phyloP scores from a whole-genome alignment of 805 yeast genomes.

The Candida nanaspora region DNA sequence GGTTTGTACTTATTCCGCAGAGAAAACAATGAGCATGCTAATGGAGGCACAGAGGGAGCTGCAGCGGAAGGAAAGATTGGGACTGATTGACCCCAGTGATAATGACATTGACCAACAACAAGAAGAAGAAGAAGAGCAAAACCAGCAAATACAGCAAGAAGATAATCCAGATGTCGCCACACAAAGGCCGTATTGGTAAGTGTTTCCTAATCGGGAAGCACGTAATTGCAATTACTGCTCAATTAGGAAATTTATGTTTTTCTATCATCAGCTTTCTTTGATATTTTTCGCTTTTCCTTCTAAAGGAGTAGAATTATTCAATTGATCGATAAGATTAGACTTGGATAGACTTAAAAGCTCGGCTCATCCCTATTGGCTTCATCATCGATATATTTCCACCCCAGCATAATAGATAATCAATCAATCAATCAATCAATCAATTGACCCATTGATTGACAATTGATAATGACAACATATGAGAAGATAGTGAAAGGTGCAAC shows the following conservation, averaged over 20 bases:
- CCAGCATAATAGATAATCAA: too few species aligned
- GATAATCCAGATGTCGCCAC: not conserved
- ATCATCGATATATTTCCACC: too few species aligned
- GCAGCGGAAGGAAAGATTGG: constrained; percentile 1
- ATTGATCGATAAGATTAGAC: not conserved
- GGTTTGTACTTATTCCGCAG: too few species aligned
- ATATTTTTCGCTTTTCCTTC: too few species aligned
- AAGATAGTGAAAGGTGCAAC: constrained; percentile 49
- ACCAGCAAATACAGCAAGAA: not conserved
- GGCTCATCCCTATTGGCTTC: too few species aligned
- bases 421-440: too few species aligned
- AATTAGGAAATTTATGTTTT: too few species aligned
- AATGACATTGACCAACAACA: not conserved
- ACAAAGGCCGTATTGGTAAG: not conserved
- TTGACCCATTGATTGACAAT: too few species aligned
- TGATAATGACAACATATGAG: constrained; percentile 20
- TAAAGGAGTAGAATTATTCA: not conserved
- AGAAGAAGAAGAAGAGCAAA: not conserved
- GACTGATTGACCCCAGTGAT: not conserved
- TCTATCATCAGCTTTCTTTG: too few species aligned
- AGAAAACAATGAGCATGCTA: constrained; percentile 19
- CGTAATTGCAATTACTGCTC: too few species aligned
- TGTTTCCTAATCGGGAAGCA: too few species aligned
- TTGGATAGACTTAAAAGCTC: not conserved
- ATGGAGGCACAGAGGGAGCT: constrained; percentile 17